Evolutionary conservation across 2,329 filamentous ascomycete species (phyloP), one percentile per base, ranked within the genome.

Genomic region (Nakataea oryzae): DNA sequence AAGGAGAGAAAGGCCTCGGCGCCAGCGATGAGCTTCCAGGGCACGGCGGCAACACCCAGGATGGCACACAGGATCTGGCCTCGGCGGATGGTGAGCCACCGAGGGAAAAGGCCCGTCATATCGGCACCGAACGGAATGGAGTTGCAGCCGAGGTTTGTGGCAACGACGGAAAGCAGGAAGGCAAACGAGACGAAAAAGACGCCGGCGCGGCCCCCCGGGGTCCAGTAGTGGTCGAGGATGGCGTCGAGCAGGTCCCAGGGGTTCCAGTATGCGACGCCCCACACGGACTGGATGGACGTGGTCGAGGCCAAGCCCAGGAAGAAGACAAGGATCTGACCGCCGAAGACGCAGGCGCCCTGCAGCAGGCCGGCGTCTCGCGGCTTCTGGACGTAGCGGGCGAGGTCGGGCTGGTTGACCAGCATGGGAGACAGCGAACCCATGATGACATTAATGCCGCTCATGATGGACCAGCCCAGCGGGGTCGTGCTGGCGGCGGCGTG

Each of bases 221-320:
- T 61, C 64, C 63, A 66, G 59, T 66, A 64, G 56, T 64, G 65
- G 62, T 68, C 66, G 1, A 67, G 66, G 27, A 68, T 67, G 56
- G 67, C 68, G 12, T 61, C 60, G 17, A 66, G 60, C 8, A 69
- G 61, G 27, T 66, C 66, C 67, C 66, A 69, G 1, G 66, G 66
- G 61, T 69, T 69, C 68, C 68, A 69, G 28, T 65, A 61, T 8
- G 63, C 67, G 62, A 72, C 65, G 24, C 72, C 74, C 73, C 75
- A 78, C 12, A 66, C 65, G 61, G 76, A 75, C 67, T 78, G 77
- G 62, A 78, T 75, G 7, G 75, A 73, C 1, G 75, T 72, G 0
- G 76, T 78, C 0, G 74, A 70, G 21, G 78, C 67, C 63, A 79
- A 79, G n/a, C 78, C 77, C 14, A 79, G 69, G 61, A 66, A 66